phyloP scores from a whole-genome alignment of 176 grass and related monocot genomes.

The Eragrostis nindensis region DNA sequence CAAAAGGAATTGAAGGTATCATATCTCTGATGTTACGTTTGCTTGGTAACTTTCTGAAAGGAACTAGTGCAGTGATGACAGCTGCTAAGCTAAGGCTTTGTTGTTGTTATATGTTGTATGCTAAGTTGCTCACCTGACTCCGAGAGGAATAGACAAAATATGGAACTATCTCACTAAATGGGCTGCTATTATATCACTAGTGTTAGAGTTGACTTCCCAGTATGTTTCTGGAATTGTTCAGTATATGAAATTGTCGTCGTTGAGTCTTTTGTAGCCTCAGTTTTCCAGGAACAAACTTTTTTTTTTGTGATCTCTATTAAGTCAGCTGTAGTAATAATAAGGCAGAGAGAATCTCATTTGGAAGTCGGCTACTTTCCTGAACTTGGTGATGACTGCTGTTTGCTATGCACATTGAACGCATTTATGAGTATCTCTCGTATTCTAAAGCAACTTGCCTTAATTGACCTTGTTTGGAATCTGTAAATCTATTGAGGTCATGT shows the following conservation, averaged over 20 bases:
- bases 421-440: no score
- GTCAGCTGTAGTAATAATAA: background rate
- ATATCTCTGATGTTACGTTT: conserved; percentile 8
- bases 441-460: background rate
- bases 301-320: background rate
- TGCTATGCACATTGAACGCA: no score
- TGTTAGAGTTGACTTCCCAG: background rate
- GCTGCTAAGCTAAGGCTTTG: background rate
- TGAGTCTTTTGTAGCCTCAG: background rate
- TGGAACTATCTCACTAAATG: background rate
- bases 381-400: background rate
- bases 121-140: background rate
- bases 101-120: background rate
- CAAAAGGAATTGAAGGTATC: conserved; percentile 90
- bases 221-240: background rate
- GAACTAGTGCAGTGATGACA: background rate
- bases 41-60: background rate
- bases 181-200: background rate
- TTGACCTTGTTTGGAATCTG: conserved; percentile 15
- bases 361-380: background rate
- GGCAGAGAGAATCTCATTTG: background rate
- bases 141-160: background rate
- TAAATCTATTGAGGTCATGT: background rate
- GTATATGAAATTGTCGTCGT: background rate
- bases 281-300: background rate